phyloP scores from a whole-genome alignment of 768 basidiomycete species.

The Coprinellus aureogranulatus region DNA sequence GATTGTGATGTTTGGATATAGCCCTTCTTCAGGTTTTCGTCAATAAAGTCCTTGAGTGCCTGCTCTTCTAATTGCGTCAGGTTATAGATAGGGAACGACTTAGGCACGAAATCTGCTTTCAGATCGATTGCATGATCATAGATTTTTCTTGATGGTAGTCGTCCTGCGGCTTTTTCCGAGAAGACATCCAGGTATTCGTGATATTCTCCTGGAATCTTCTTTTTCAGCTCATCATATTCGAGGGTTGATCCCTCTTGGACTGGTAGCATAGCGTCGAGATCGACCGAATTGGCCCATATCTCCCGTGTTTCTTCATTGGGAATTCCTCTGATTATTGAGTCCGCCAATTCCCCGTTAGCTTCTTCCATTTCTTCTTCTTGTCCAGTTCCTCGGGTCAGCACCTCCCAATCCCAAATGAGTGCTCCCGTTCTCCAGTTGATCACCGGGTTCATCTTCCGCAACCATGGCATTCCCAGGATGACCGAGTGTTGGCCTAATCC shows the following conservation, averaged over 20 bases:
- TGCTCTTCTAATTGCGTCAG: slow-evolving; percentile 1
- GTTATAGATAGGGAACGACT: slow-evolving; percentile 2
- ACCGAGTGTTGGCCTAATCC: neutral
- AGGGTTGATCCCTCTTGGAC: neutral
- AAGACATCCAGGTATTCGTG: slow-evolving; percentile 7
- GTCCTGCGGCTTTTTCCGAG: slow-evolving; percentile 8
- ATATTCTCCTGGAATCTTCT: neutral
- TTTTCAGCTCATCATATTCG: neutral
- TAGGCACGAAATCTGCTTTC: slow-evolving; percentile 7
- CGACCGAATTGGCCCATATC: neutral
- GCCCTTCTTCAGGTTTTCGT: slow-evolving; percentile 9
- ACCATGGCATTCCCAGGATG: neutral
- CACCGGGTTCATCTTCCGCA: neutral
- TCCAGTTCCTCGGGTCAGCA: neutral
- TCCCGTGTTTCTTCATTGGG: neutral
- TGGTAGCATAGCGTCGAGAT: neutral
- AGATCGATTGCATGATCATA: slow-evolving; percentile 18
- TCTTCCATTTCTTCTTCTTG: neutral
- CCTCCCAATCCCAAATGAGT: neutral
- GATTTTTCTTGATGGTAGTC: slow-evolving; percentile 3
- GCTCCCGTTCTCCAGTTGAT: slow-evolving; percentile 5
- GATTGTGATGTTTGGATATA: slow-evolving; percentile 9
- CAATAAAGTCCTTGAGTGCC: neutral
- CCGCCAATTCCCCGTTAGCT: neutral
- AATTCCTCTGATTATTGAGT: neutral